phyloP scores from a whole-genome alignment of 371 early-diverging fungal genomes.

The Choanephora cucurbitarum region DNA sequence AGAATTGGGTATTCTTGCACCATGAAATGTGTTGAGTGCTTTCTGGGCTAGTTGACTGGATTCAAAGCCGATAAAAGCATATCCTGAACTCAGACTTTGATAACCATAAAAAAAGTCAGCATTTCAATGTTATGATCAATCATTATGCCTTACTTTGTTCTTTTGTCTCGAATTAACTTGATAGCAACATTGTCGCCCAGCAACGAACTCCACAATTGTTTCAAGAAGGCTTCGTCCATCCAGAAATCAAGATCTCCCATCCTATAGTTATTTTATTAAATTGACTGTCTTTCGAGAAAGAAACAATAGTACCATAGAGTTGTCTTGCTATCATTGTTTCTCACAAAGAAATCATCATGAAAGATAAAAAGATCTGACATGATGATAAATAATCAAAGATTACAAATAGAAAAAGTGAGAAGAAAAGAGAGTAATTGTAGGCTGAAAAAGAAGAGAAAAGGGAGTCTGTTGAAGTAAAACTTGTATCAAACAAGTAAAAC shows the following conservation, averaged over 20 bases:
- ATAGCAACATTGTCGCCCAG: constrained; percentile 73
- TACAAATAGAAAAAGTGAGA: constrained; percentile 2
- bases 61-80: constrained; percentile 78
- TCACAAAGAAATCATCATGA: not conserved
- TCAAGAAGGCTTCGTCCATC: constrained; percentile 82
- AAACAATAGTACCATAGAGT: constrained; percentile 9
- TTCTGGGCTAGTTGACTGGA: constrained; percentile 64
- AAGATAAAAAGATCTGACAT: constrained; percentile 8
- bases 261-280: constrained; percentile 35
- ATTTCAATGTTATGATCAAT: not conserved
- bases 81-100: constrained; percentile 60
- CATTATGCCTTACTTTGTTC: constrained; percentile 19
- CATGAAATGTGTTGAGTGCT: constrained; percentile 70
- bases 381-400: not conserved
- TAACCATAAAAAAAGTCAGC: constrained; percentile 2
- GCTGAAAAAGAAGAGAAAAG: not conserved
- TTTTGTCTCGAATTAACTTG: constrained; percentile 86
- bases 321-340: not conserved
- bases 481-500: no score
- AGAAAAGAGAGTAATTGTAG: not conserved
- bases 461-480: not conserved
- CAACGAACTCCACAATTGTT: constrained; percentile 66
- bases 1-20: constrained; percentile 80
- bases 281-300: not conserved
- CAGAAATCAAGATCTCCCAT: constrained; percentile 85